These are phyloP conservation scores for Prototheca cutis DNA, from an alignment of 163 green algal species.

Conservation along the genomic window DNA sequence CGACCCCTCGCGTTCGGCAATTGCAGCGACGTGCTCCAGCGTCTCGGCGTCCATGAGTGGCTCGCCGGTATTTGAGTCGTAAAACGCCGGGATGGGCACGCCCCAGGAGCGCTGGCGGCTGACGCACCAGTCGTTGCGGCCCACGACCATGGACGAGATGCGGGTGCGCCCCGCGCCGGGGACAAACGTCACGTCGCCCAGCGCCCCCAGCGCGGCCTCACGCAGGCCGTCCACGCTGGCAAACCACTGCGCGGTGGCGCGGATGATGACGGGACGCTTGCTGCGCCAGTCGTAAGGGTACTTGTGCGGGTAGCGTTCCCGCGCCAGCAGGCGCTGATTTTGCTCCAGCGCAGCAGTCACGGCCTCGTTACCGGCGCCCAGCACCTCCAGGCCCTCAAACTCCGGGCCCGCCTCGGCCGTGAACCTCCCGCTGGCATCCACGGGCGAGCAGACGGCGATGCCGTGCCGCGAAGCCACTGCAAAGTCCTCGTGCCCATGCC, in stretches of 20 bases:
- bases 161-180: conserved; percentile 69
- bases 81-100: conserved; percentile 97
- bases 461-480: conserved; percentile 49
- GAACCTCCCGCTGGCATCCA: conserved; percentile 90
- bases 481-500: conserved; percentile 91
- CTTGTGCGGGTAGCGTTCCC: conserved; percentile 93
- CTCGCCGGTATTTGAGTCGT: conserved; percentile 72
- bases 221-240: conserved; percentile 88
- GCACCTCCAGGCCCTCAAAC: conserved; percentile 74
- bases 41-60: conserved; percentile 82
- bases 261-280: conserved; percentile 98
- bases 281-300: conserved; percentile 99
- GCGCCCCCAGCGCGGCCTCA: conserved; percentile 65
- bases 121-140: conserved; percentile 96
- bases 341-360: conserved; percentile 61
- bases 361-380: conserved; percentile 76
- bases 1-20: conserved; percentile 55
- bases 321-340: conserved; percentile 59
- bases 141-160: conserved; percentile 87
- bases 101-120: conserved; percentile 93
- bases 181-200: conserved; percentile 69
- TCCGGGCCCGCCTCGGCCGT: conserved; percentile 74
- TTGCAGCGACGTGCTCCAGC: conserved; percentile 63
- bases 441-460: conserved; percentile 80
- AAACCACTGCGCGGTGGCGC: conserved; percentile 96